phyloP scores from a whole-genome alignment of 75 land plant species.

The Ceratopteris richardii region DNA sequence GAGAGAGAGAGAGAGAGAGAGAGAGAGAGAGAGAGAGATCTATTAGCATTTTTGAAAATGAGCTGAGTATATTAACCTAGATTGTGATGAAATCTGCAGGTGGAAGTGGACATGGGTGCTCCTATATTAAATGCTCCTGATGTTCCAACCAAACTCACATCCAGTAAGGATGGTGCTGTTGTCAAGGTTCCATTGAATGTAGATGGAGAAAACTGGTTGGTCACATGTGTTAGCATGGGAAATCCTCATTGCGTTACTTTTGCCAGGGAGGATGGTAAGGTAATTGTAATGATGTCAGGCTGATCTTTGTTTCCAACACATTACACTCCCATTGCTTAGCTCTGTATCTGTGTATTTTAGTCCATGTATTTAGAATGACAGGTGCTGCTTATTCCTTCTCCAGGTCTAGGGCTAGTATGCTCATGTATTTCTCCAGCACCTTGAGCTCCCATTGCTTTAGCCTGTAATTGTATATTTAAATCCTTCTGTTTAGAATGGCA shows the following conservation, averaged over 20 bases:
- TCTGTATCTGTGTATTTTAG: background rate
- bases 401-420: too few species aligned
- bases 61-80: too few species aligned
- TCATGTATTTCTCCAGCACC: too few species aligned
- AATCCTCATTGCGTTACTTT: slow-evolving; percentile 95
- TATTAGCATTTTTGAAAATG: too few species aligned
- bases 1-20: too few species aligned
- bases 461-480: too few species aligned
- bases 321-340: too few species aligned
- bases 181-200: slow-evolving; percentile 59
- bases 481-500: too few species aligned
- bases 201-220: slow-evolving; percentile 67
- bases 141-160: slow-evolving; percentile 72
- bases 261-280: slow-evolving; percentile 51
- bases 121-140: slow-evolving; percentile 62
- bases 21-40: too few species aligned
- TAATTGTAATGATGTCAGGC: slow-evolving; percentile 10
- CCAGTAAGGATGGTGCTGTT: slow-evolving; percentile 50
- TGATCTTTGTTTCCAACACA: background rate
- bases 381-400: too few species aligned
- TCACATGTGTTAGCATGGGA: slow-evolving; percentile 99
- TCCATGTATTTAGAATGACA: too few species aligned
- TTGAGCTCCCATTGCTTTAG: too few species aligned
- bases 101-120: slow-evolving; percentile 92
- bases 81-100: slow-evolving; percentile 32